A percentile compares a stretch with the other conserved stretches of the same genome.
These are phyloP conservation scores for Fusarium poae DNA, from an alignment of 2,329 filamentous ascomycete species.

Conservation along the genomic window DNA sequence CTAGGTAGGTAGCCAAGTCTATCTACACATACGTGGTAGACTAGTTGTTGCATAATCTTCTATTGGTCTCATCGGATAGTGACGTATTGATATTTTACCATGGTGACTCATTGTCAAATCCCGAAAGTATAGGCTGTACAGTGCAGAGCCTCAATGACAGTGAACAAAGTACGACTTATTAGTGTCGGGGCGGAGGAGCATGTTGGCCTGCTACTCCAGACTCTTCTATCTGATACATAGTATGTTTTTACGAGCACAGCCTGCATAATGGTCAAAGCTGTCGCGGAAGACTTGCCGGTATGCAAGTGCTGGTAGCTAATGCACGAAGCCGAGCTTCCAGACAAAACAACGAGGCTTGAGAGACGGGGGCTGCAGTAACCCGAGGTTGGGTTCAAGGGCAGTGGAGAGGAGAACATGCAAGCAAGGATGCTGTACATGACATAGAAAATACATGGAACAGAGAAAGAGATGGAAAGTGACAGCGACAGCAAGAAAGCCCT, in stretches of 20 bases:
- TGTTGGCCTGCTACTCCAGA: conserved; percentile 4
- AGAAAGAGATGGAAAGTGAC: background rate
- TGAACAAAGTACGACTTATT: conserved; percentile 5
- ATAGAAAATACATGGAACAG: background rate
- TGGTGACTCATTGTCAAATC: conserved; percentile 30
- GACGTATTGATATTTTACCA: conserved; percentile 18
- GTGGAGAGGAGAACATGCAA: conserved; percentile 11
- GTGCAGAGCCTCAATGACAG: conserved; percentile 23
- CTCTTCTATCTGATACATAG: background rate
- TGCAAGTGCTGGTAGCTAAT: conserved; percentile 27
- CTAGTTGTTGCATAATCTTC: background rate
- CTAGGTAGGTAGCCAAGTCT: background rate
- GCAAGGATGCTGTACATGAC: conserved; percentile 1
- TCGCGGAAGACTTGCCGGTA: conserved; percentile 29
- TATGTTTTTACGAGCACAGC: conserved; percentile 35
- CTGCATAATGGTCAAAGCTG: conserved; percentile 21
- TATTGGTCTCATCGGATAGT: conserved; percentile 10
- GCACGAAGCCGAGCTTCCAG: conserved; percentile 30
- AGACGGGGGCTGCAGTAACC: conserved; percentile 20
- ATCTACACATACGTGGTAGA: background rate
- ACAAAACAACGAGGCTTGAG: conserved; percentile 25
- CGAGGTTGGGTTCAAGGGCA: conserved; percentile 20
- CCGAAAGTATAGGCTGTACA: conserved; percentile 1
- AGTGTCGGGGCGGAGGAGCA: conserved; percentile 10
- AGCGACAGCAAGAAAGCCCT: conserved; percentile 18